Base-by-base conservation (phyloP, 1,139 yeast species). In the Geotrichum bryndzae region DNA sequence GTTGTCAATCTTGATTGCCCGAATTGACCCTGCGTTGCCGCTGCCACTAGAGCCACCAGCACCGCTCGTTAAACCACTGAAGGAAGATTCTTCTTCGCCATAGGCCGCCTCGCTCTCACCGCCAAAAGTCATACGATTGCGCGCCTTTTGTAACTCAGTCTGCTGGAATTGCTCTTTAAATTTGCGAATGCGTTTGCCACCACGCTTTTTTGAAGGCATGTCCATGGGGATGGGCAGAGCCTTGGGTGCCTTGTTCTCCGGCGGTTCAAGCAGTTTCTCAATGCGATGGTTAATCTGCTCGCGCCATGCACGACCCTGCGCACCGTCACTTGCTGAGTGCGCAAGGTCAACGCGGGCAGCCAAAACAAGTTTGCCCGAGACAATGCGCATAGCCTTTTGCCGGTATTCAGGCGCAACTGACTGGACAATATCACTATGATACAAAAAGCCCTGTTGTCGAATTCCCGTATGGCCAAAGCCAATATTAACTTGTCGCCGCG, bases 191-290 rank as follows among this genome's bases (percentile, higher is more conserved):
- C 92, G 78, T 66, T 85, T 78, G 0, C 99, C 99, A 1, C 96
- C 98, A 68, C 99, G 80, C 68, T 87, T 88, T 74, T 89, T 89
- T 4, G 94, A 85, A 56, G 86, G 84, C 62, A 80, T 81, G 63
- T 92, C 97, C 51, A 83, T 79, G 0, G 99, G 99, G 0, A 86
- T 80, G 0, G 97, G 95, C 56, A 94, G 76, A 0, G 98, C 96
- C 68, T 89, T 90, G 4, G 83, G 81, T 0, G 82, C 84, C 23
- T 80, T 77, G 33, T 81, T 80, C 41, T 86, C 89, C 0, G 98
- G 97, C 0, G 98, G 95, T 15, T 87, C 84, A 38, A 85, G 80
- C 46, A 90, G 74, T 69, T 90, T 90, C 59, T 86, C 90, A 7
- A 94, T 78, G 68, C 88, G 86, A 3, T 77, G 77, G 13, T 77